Evolutionary conservation across 2,329 filamentous ascomycete species (phyloP).

Genomic region (Talaromyces sp.): DNA sequence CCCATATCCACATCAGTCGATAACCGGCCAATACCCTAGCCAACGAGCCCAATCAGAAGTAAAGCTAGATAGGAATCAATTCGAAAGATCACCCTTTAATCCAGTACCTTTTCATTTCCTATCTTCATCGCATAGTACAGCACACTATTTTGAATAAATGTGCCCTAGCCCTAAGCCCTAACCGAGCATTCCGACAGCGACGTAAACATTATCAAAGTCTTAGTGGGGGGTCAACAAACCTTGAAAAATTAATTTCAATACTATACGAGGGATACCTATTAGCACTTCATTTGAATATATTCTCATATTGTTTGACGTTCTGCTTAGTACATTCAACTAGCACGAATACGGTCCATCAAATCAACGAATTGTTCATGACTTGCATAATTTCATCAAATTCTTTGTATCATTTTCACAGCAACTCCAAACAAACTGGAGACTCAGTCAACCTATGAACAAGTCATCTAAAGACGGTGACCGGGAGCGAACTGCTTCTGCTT

Average conservation of each 20-base stretch:
- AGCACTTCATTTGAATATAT: not conserved
- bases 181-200: not conserved
- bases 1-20: no score
- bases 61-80: no score
- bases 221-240: not conserved
- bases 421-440: not conserved
- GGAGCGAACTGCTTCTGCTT: slow-evolving; percentile 6
- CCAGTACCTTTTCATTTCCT: no score
- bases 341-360: not conserved
- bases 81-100: no score
- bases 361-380: not conserved
- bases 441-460: not conserved
- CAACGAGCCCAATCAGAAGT: no score
- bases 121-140: no score
- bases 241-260: not conserved
- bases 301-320: not conserved
- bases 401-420: not conserved
- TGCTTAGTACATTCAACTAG: not conserved
- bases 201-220: not conserved
- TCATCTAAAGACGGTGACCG: slow-evolving; percentile 9
- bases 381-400: not conserved
- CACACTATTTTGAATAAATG: not conserved
- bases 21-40: no score
- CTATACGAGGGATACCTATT: not conserved
- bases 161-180: not conserved